Percentiles rank a stretch among this genome's conserved stretches.
Conservation (phyloP, 208 protist species). For the Leishmania martiniquensis region DNA sequence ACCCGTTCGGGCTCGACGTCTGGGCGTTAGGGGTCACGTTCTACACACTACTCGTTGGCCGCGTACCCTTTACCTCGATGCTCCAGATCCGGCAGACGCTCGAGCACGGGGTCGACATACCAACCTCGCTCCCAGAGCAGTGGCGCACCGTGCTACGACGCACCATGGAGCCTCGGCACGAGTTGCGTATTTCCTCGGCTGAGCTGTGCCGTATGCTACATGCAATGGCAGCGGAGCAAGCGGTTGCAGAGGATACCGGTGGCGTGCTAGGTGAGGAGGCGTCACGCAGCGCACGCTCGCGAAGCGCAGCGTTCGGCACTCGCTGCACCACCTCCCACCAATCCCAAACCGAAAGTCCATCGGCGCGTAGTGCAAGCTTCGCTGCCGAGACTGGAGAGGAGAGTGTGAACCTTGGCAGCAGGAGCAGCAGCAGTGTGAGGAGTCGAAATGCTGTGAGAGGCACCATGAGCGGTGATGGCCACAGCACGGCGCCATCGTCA, state of each 20-base stretch:
- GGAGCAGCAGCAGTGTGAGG: constrained; percentile 13
- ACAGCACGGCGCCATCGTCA: neutral
- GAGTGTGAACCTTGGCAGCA: constrained; percentile 4
- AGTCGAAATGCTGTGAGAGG: too few relatives aligned
- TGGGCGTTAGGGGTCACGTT: constrained; percentile 92
- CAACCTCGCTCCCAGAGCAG: constrained; percentile 8
- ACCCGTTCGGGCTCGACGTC: constrained; percentile 87
- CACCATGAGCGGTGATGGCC: neutral
- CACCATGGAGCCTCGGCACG: constrained; percentile 18
- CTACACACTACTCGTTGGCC: constrained; percentile 88
- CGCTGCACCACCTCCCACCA: neutral
- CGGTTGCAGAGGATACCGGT: neutral
- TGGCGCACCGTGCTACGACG: constrained; percentile 23
- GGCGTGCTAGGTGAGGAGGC: neutral
- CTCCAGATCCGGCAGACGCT: constrained; percentile 26
- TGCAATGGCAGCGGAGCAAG: constrained; percentile 19
- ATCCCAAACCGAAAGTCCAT: neutral
- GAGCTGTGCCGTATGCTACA: constrained; percentile 21
- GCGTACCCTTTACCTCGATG: constrained; percentile 90
- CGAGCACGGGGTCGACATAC: constrained; percentile 9
- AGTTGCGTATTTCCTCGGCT: constrained; percentile 12
- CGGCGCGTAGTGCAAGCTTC: neutral
- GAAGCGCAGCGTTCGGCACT: neutral
- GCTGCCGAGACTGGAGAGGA: neutral
- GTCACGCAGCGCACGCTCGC: constrained; percentile 3